A percentile compares a stretch with the other conserved stretches of the same genome.
These are phyloP conservation scores for Pyrus hybrid DNA, from an alignment of 331 rosid genomes.

Conservation along the genomic window DNA sequence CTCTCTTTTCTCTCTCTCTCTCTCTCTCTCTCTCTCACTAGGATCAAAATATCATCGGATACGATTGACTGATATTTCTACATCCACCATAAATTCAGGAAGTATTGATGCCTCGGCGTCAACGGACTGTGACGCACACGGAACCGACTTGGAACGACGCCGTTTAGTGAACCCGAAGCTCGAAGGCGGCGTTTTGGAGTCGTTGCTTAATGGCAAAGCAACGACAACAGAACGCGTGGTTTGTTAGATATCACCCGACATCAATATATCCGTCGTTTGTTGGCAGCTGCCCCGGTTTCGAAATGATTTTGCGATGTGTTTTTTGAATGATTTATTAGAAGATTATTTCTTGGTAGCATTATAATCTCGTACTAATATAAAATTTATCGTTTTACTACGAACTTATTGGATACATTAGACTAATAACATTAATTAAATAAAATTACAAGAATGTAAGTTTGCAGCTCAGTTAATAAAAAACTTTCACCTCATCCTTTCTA, in stretches of 20 bases:
- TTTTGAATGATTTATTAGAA: no score
- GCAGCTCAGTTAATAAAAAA: no score
- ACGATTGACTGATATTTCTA: not conserved
- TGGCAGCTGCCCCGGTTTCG: no score
- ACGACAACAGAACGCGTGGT: not conserved
- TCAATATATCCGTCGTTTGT: not conserved
- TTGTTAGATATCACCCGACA: not conserved
- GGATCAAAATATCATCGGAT: not conserved
- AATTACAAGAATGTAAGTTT: no score
- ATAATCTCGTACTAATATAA: no score
- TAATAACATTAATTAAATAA: no score
- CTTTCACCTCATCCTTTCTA: no score
- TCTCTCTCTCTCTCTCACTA: not conserved
- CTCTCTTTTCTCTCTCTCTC: not conserved
- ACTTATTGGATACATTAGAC: no score
- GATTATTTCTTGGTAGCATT: no score
- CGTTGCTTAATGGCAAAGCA: not conserved
- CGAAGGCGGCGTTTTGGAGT: not conserved
- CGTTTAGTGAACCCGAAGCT: not conserved
- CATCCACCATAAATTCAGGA: not conserved
- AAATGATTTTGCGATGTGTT: no score
- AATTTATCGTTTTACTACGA: no score
- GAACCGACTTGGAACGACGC: not conserved
- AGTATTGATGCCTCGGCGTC: not conserved
- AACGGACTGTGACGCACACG: not conserved